Evolutionary conservation across 1,139 yeast genomes (phyloP), one percentile per base, ranked within the genome.

Genomic region (Candida albicans): DNA sequence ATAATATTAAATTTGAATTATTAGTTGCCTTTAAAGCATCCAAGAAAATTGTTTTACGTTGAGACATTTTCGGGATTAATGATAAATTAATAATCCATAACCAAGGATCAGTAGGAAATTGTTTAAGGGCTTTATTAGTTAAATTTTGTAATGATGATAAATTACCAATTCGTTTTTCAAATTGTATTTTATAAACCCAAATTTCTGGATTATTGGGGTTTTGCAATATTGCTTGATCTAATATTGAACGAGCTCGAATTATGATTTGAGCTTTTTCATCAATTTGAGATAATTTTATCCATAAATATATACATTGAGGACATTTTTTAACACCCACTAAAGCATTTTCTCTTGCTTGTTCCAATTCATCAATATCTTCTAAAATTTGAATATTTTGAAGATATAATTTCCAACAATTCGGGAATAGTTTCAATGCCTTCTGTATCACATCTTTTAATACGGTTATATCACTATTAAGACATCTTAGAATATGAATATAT

Each of bases 21-120:
- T 77, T 70, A 0, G 96, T 86, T 8, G 73, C 74, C 47, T 75
- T 77, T 45, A 93, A 69, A 0, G 97, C 96, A 57, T 85, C 90
- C 27, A 84, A 70, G 44, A 86, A 83, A 10, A 82, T 72, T 10
- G 80, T 77, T 56, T 84, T 87, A 40, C 87, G 72, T 47, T 80
- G 81, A 2, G 81, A 68, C 61, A 73, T 72, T 49, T 75, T 77
- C 4, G 79, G 72, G 35, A 79, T 75, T 26, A 79, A 61, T 37
- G 62, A 64, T 15, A 89, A 69, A 44, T 80, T 73, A 48, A 79
- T 79, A 30, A 79, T 68, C 90, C 96, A 87, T 11, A 89, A 53
- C 4, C 60, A 39, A 0, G 91, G 77, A 1, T 87, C 79, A 0
- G 62, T 52, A 0, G 95, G 93, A 37, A 81, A 74, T 27, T 67